A percentile compares a stretch with the other conserved stretches of the same genome.
Conservation (phyloP, 495 filamentous ascomycete genomes). For the Sabuloglossum arenarium region DNA sequence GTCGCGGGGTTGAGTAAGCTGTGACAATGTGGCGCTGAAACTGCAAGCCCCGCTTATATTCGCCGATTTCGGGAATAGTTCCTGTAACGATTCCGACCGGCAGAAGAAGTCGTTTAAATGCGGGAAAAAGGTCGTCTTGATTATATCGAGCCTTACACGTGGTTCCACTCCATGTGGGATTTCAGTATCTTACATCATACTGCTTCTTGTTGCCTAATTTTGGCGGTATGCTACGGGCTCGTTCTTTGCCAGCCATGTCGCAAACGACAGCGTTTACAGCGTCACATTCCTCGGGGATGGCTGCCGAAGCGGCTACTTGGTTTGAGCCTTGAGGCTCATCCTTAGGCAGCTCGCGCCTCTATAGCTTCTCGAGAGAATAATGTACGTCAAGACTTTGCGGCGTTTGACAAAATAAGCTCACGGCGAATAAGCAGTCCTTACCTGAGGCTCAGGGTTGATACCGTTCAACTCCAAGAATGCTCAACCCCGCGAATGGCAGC, state of each 20-base stretch:
- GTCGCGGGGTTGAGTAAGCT: background rate
- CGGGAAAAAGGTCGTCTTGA: background rate
- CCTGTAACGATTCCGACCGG: no score
- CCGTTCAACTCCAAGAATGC: no score
- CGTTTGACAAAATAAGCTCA: no score
- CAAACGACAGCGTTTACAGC: background rate
- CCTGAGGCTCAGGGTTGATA: no score
- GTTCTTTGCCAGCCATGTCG: background rate
- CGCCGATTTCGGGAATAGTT: background rate
- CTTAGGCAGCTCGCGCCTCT: no score
- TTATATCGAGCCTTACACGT: background rate
- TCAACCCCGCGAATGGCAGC: no score
- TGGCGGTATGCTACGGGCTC: background rate
- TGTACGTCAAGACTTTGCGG: no score
- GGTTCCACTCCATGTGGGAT: background rate
- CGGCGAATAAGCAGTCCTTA: no score
- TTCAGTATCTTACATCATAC: background rate
- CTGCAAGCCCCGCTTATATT: background rate
- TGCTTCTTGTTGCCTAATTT: background rate
- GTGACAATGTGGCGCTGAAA: background rate
- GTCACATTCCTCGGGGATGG: background rate
- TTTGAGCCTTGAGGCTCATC: no score
- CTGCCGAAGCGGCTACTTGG: no score
- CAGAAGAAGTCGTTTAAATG: background rate
- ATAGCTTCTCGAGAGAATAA: no score